phyloP scores from a whole-genome alignment of 331 rosid genomes.

The Stylosanthes scabra region DNA sequence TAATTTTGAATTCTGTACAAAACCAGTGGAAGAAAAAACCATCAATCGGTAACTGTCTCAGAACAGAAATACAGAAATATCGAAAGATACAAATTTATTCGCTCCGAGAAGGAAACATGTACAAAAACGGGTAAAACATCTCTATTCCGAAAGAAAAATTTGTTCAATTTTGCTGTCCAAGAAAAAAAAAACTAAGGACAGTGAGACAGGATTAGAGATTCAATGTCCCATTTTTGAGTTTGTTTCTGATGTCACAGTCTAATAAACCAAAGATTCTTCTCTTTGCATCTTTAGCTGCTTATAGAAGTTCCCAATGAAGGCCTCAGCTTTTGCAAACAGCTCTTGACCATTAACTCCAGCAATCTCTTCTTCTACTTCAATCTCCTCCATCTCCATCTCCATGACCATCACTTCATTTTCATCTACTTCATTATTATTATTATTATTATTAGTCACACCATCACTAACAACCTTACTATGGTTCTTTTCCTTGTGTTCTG shows the following conservation, averaged over 20 bases:
- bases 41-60: conserved; percentile 29
- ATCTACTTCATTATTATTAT: background rate
- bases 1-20: conserved; percentile 29
- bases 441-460: conserved; percentile 24
- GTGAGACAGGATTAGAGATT: too few species aligned
- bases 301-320: conserved; percentile 78
- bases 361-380: conserved; percentile 44
- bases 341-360: conserved; percentile 64
- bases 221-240: too few species aligned
- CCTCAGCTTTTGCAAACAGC: conserved; percentile 74
- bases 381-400: conserved; percentile 19
- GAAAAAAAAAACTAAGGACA: too few species aligned
- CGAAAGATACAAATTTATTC: too few species aligned
- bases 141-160: too few species aligned
- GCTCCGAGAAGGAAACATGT: too few species aligned
- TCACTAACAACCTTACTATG: conserved; percentile 37
- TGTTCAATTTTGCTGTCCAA: too few species aligned
- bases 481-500: conserved; percentile 35
- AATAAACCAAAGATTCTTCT: conserved; percentile 66
- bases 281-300: conserved; percentile 83
- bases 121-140: too few species aligned
- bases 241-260: background rate
- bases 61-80: too few species aligned
- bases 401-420: conserved; percentile 43
- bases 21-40: conserved; percentile 32